Base-by-base conservation (phyloP, 1,284 basidiomycete species). In the Marasmius sp. region DNA sequence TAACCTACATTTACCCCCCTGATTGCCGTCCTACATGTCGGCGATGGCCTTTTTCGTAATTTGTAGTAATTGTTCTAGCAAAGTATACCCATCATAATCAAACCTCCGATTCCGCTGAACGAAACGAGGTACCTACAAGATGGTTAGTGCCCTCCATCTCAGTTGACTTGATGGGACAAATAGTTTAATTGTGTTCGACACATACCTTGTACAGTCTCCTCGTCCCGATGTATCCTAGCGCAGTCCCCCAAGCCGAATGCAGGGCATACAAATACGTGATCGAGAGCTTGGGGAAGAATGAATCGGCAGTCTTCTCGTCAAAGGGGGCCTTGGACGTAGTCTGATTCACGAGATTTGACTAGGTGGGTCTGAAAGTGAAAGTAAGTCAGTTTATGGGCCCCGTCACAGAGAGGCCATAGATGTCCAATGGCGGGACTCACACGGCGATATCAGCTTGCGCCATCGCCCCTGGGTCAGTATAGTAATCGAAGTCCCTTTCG, bases 141-240 rank as follows among this genome's bases (percentile, higher is more conserved):
- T 76, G 74, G 63, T 75, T 75, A 1, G 62, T 70, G 33, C 66
- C 70, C 27, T 66, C 63, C 20, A 72, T 63, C 3, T 68, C 60
- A 6, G 68, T 20, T 62, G 72, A 74, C 10, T 56, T 58, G 7
- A 67, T 61, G 3, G 59, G 67, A 2, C 69, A 66, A 12, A 63
- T 45, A 16, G 64, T 61, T 20, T 65, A 48, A 6, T 59, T 67
- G 14, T 20, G 59, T 3, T 16, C 53, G n/a, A 53, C 11, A 16
- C 55, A 50, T 27, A 71, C 67, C 27, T 68, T 57, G 60, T 74
- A 69, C 8, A 64, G 20, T 18, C 64, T 64, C 48, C 65, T 59
- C 1, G 66, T 62, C 58, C 66, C 65, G 16, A 71, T 65, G 36
- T 64, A 66, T 0, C 62, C 71, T 71, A 71, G 76, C 3, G 71